These are phyloP conservation scores for Tothia fuscella DNA, from an alignment of 2,329 filamentous ascomycete species.

Conservation along the genomic window DNA sequence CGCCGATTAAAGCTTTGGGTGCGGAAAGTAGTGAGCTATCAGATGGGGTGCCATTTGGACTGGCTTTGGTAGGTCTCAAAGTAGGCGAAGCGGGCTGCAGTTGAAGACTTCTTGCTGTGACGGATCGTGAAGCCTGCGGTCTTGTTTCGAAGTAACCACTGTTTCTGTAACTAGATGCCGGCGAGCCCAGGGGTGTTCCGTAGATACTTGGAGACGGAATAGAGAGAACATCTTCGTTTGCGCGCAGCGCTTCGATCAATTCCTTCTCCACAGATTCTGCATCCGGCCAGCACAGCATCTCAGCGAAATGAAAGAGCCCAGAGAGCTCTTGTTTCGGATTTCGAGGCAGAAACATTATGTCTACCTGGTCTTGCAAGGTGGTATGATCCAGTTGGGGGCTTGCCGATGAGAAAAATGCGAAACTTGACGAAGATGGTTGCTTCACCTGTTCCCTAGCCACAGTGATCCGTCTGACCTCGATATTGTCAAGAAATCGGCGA, in stretches of 20 bases:
- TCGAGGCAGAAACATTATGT: slow-evolving; percentile 23
- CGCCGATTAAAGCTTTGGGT: slow-evolving; percentile 15
- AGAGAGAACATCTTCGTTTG: slow-evolving; percentile 16
- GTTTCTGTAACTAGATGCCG: slow-evolving; percentile 16
- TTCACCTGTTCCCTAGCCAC: not conserved
- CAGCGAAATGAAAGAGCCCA: slow-evolving; percentile 39
- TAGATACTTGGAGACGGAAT: slow-evolving; percentile 20
- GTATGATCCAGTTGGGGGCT: slow-evolving; percentile 16
- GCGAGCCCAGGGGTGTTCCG: slow-evolving; percentile 27
- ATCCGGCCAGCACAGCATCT: slow-evolving; percentile 38
- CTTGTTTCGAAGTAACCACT: slow-evolving; percentile 24
- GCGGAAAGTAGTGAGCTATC: not conserved
- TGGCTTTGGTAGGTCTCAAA: not conserved
- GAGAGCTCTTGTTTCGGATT: slow-evolving; percentile 32
- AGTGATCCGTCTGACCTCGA: slow-evolving; percentile 19
- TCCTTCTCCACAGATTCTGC: slow-evolving; percentile 25
- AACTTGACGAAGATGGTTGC: slow-evolving; percentile 13
- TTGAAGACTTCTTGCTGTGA: slow-evolving; percentile 16
- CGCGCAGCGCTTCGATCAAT: slow-evolving; percentile 25
- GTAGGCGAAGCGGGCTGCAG: slow-evolving; percentile 7
- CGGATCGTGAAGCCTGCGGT: slow-evolving; percentile 18
- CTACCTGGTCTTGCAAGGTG: slow-evolving; percentile 9
- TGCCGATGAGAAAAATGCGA: slow-evolving; percentile 10
- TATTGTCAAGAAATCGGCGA: slow-evolving; percentile 39
- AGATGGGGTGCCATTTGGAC: not conserved